A percentile compares a stretch with the other conserved stretches of the same genome.
Evolutionary conservation across 1,284 basidiomycete genomes (phyloP).

Genomic region (Inonotus hispidus): DNA sequence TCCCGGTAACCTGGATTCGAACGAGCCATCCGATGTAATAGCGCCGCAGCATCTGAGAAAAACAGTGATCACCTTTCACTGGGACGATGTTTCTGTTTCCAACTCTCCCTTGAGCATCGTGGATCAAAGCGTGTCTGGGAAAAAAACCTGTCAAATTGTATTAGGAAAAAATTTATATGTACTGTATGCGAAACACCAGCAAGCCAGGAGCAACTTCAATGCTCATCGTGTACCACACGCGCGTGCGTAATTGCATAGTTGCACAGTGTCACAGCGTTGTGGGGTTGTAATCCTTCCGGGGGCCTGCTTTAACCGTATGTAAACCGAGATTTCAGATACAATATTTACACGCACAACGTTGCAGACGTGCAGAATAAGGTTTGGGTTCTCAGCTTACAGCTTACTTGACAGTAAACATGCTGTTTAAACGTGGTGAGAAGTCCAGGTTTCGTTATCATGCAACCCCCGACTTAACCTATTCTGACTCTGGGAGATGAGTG

Average conservation of each 20-base stretch:
- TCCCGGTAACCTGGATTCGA: not conserved
- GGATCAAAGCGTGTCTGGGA: constrained; percentile 2
- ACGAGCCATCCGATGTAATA: not conserved
- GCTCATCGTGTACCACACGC: not conserved
- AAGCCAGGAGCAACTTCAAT: not conserved
- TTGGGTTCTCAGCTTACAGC: not conserved
- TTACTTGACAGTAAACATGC: not conserved
- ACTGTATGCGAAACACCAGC: too few species aligned
- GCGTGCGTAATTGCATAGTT: too few species aligned
- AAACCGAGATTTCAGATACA: too few species aligned
- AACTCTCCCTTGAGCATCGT: not conserved
- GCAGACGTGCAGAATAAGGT: not conserved
- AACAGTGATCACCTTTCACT: too few species aligned
- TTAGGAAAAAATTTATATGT: not conserved
- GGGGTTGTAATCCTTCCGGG: not conserved
- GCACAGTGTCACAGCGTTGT: not conserved
- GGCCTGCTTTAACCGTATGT: too few species aligned
- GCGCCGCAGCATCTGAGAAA: not conserved
- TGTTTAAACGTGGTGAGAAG: not conserved
- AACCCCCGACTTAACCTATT: too few species aligned
- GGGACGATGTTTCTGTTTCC: not conserved
- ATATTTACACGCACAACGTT: too few species aligned
- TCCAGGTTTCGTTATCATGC: not conserved
- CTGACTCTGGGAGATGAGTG: too few species aligned
- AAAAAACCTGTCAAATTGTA: not conserved